Evolutionary conservation across 2,329 filamentous ascomycete species (phyloP), one percentile per base, ranked within the genome.

Genomic region (Aspergillus glaucus): DNA sequence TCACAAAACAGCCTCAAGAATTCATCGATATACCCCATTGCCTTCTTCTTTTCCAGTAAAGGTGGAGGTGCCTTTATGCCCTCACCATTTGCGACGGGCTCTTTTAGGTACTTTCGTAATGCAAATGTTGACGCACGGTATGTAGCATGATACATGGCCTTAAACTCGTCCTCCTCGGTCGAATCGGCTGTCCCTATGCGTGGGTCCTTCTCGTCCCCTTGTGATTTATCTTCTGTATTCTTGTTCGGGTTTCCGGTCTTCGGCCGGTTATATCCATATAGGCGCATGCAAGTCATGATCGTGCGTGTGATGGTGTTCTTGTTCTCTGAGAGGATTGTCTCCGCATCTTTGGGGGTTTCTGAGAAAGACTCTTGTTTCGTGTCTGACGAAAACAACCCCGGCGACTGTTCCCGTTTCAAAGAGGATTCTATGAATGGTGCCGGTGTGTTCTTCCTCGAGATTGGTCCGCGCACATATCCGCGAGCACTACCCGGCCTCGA

Each of bases 101-200:
- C 55, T 46, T 64, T 71, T 43, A 72, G 47, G 46, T 68, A 71
- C 46, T 61, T 66, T 14, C 70, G 63, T n/a, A 73, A 53, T 17
- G 69, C 69, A 61, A 72, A 73, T 6, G 62, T 67, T 4, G 70
- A 65, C 24, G 70, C 69, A 42, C 68, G 68, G 51, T 73, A 73
- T 3, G 69, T 72, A 10, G 68, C 68, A 50, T 73, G 69, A 46
- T 73, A 73, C 67, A 72, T 70, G 14, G 63, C 51, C 44, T 71
- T 72, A 47, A 72, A 73, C 10, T 70, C 68, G 37, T 71, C 68
- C 43, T 72, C 69, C 21, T 69, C 66, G 0, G 57, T 51, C 1
- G 53, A 50, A 4, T 46, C 47, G 15, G 40, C 40, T 15, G 43
- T 41, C 30, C 40, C 36, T 9, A 49, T 45, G 19, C 50, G 48